Evolutionary conservation across 768 basidiomycete species (phyloP), one percentile per base, ranked within the genome.

Genomic region (Hemileccinum impolitum): DNA sequence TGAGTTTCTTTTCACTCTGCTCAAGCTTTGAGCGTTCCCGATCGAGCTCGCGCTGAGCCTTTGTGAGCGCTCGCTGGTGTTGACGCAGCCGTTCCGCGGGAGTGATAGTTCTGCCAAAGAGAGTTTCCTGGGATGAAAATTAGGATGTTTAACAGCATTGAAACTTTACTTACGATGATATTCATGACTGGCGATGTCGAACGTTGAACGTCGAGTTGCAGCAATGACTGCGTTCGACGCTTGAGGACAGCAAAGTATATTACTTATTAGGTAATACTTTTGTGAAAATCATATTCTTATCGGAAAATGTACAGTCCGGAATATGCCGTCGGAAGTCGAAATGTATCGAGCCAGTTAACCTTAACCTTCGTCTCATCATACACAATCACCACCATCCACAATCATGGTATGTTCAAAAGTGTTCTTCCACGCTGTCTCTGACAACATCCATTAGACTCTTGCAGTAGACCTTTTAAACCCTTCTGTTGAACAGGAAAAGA

Each of bases 381-480:
- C 61, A 58, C 60, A 57, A 60, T 60, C 61, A 53, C 43, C 57
- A 62, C 50, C 61, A 18, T 35, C 34, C 26, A n/a, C 59, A 42
- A 52, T 5, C 37, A 62, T 62, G 61, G 61, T 62, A 51, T 25
- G 59, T 39, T 19, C 13, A 26, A 17, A 2, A 4, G 23, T 39
- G 1, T 18, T 28, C 25, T 8, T 36, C 25, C 31, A 6, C 31
- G 13, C 18, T 21, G 1, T 36, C 12, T 42, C 53, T 63, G 23
- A 63, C 44, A 14, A 43, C 25, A 1, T 39, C n/a, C n/a, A 8
- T 13, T 53, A 95, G 94, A 81, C 91, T 82, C 92, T 98, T 77
- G 93, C 92, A 71, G 71, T 96, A 70, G 96, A 99, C 75, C 88
- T 99, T 71, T 87, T 98, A 71, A 90, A 98, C 85, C 95, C 93